Evolutionary conservation across 208 protist genomes (phyloP).

Genomic region (Crithidia fasciculata): DNA sequence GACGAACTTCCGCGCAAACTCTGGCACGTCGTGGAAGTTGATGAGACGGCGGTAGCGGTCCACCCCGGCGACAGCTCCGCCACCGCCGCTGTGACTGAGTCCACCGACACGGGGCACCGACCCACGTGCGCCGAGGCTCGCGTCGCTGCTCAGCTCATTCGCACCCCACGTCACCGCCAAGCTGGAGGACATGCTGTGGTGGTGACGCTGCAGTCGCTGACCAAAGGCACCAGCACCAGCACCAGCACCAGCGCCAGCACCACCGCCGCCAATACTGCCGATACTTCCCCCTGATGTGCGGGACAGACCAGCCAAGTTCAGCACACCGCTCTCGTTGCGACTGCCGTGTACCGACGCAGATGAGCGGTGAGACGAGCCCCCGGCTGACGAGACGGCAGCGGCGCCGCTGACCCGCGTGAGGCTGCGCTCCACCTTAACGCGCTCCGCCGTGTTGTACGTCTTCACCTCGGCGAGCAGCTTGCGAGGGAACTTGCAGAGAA

Average conservation of each 20-base stretch:
- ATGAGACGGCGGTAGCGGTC: constrained; percentile 43
- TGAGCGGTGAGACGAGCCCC: not conserved
- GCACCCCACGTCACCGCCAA: constrained; percentile 1
- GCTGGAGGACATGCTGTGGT: constrained; percentile 12
- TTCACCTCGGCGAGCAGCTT: constrained; percentile 45
- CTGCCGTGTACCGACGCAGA: not conserved
- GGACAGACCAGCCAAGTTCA: not conserved
- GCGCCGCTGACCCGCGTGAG: not conserved
- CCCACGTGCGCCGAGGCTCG: not conserved
- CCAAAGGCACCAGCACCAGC: constrained; percentile 10
- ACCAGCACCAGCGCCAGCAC: not conserved
- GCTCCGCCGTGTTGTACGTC: constrained; percentile 28
- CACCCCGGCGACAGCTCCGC: not conserved
- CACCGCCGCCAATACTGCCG: not conserved
- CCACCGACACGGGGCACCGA: constrained; percentile 13
- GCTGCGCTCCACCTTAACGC: constrained; percentile 24
- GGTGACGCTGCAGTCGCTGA: not conserved
- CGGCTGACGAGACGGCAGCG: not conserved
- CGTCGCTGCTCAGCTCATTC: not conserved
- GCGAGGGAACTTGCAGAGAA: constrained; percentile 60
- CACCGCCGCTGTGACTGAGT: not conserved
- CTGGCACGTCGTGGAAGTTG: constrained; percentile 59
- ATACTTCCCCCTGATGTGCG: not conserved
- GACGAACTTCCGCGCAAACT: constrained; percentile 83
- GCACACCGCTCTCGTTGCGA: constrained; percentile 17